Evolutionary conservation across 2,329 filamentous ascomycete genomes (phyloP).

Genomic region (Colletotrichum cuscutae): DNA sequence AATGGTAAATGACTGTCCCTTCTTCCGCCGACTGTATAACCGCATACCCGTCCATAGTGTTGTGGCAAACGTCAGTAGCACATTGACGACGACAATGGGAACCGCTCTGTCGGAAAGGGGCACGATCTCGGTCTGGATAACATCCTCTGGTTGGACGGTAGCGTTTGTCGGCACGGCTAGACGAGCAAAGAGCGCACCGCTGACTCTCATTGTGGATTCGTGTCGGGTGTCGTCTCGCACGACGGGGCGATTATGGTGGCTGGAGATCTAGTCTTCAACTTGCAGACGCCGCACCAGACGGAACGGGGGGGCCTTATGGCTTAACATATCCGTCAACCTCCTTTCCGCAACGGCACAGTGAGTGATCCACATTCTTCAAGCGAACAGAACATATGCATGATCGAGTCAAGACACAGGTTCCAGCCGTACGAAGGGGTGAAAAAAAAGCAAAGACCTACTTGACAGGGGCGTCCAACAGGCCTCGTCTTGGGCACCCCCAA

Average conservation of each 20-base stretch:
- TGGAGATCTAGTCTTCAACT: background rate
- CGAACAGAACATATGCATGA: background rate
- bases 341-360: background rate
- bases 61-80: background rate
- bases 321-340: background rate
- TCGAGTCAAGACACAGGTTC: background rate
- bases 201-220: background rate
- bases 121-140: conserved; percentile 1
- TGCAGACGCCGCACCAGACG: background rate
- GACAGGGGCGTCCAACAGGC: background rate
- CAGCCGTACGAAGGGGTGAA: background rate
- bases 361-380: background rate
- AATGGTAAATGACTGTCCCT: conserved; percentile 1
- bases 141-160: background rate
- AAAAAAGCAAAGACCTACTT: background rate
- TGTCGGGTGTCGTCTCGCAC: background rate
- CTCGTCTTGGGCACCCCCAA: too few relatives aligned
- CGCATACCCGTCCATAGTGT: conserved; percentile 2
- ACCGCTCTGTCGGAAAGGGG: conserved; percentile 1
- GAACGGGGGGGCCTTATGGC: background rate
- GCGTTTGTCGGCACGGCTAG: background rate
- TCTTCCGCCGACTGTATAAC: background rate
- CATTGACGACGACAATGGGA: background rate
- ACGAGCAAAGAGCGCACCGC: background rate
- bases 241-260: background rate